Evolutionary conservation across 2,329 filamentous ascomycete genomes (phyloP), one percentile per base, ranked within the genome.

Genomic region (Calycina marina): DNA sequence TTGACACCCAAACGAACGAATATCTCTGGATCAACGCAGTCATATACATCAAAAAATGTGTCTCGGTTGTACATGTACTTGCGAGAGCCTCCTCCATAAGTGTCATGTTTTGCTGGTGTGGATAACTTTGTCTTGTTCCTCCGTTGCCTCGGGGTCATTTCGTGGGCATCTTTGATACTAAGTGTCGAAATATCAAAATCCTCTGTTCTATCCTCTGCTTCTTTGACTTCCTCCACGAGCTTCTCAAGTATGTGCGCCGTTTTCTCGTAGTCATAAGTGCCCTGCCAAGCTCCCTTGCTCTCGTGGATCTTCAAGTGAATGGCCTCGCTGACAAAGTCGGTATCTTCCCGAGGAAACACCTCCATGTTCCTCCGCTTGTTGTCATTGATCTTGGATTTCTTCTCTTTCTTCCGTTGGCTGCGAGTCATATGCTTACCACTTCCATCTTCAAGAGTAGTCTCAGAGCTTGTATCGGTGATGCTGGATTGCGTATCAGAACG

Each of bases 251-350:
- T 28, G 2, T 14, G 6, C 8, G 18, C 6, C 9, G 31, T 15
- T 6, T 6, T 3, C 13, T 32, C 27, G 27, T 46, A 45, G 12
- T 40, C 31, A 28, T 48, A 44, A 1, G 39, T 47, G 2, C 44
- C 47, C 14, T 41, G 37, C 45, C 47, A 49, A 11, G 43, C 43
- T 31, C 45, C 44, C 29, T 51, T 52, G 15, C 40, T 49, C 22
- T 49, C 49, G 18, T 44, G 40, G 11, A 44, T 25, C 6, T 18
- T 36, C 1, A 42, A 22, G 30, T 52, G 50, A 22, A 52, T 44
- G 8, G 48, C 46, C 28, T 49, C 42, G 29, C 48, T 50, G 17
- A 52, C 37, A 12, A 45, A 43, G 15, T 49, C 44, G 4, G 47
- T 12, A 17, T 48, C 45, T 14, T 48, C 44, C 16, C 35, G 34